Percentiles rank a stretch among this genome's conserved stretches.
These are phyloP conservation scores for Ilyonectria destructans DNA, from an alignment of 2,329 filamentous ascomycete species.

Conservation along the genomic window DNA sequence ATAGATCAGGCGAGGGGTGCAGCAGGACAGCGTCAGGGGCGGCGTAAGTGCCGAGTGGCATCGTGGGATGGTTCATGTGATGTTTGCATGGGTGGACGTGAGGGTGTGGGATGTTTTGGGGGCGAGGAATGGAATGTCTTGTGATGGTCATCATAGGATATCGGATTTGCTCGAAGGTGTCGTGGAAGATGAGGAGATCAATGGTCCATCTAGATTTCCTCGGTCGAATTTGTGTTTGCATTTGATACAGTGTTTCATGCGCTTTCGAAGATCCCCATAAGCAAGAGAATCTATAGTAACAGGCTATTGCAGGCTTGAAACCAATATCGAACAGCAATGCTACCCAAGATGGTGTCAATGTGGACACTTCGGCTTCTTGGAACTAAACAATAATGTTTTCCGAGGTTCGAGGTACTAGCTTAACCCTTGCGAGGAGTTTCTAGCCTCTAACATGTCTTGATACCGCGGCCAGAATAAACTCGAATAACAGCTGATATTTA, in stretches of 20 bases:
- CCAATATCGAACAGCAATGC: too few relatives aligned
- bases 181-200: background rate
- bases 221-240: background rate
- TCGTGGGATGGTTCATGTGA: constrained; percentile 26
- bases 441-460: background rate
- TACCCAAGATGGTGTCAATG: background rate
- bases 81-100: background rate
- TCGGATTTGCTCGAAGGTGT: background rate
- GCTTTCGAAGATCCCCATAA: too few relatives aligned
- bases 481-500: background rate
- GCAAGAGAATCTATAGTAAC: too few relatives aligned
- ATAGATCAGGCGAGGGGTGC: constrained; percentile 19
- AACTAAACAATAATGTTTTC: too few relatives aligned
- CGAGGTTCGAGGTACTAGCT: background rate
- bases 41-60: constrained; percentile 26
- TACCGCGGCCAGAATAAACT: background rate
- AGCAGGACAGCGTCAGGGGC: constrained; percentile 15
- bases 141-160: constrained; percentile 4
- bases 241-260: background rate
- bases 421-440: background rate
- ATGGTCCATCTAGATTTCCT: background rate
- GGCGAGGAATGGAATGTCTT: background rate
- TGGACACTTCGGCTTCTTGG: background rate
- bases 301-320: too few relatives aligned
- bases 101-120: background rate